These are phyloP conservation scores for Bipolaris oryzae DNA, from an alignment of 2,329 filamentous ascomycete genomes.

Conservation along the genomic window DNA sequence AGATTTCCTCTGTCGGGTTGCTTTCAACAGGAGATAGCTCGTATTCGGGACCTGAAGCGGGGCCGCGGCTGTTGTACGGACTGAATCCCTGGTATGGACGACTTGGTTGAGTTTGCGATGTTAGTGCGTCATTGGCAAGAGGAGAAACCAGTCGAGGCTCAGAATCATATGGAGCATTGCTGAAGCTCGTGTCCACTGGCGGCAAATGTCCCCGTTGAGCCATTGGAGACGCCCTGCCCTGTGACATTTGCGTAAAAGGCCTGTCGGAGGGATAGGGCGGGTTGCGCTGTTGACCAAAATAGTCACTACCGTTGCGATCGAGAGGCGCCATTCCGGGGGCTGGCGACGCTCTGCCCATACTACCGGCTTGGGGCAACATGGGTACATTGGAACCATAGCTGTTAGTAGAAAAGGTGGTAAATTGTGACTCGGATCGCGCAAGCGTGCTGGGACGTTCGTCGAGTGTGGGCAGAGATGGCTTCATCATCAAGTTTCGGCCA, in stretches of 20 bases:
- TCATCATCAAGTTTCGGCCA: slow-evolving; percentile 34
- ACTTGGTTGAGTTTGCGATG: slow-evolving; percentile 18
- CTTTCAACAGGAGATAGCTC: slow-evolving; percentile 46
- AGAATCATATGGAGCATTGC: slow-evolving; percentile 29
- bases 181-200: slow-evolving; percentile 39
- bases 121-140: slow-evolving; percentile 24
- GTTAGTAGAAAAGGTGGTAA: slow-evolving; percentile 58
- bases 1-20: slow-evolving; percentile 25
- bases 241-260: slow-evolving; percentile 39
- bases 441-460: slow-evolving; percentile 44
- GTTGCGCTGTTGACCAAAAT: slow-evolving; percentile 32
- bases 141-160: slow-evolving; percentile 33
- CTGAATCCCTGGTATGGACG: slow-evolving; percentile 39
- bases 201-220: slow-evolving; percentile 35
- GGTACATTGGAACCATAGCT: slow-evolving; percentile 70
- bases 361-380: slow-evolving; percentile 64
- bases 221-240: slow-evolving; percentile 38
- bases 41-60: slow-evolving; percentile 35
- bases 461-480: slow-evolving; percentile 53
- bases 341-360: slow-evolving; percentile 59
- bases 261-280: slow-evolving; percentile 32
- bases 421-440: slow-evolving; percentile 57
- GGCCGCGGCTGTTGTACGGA: slow-evolving; percentile 39
- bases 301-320: slow-evolving; percentile 34
- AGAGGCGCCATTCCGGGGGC: slow-evolving; percentile 39